A percentile compares a stretch with the other conserved stretches of the same genome.
Evolutionary conservation across 192 early-diverging fungal genomes (phyloP).

Genomic region (Oehlia diaphana): DNA sequence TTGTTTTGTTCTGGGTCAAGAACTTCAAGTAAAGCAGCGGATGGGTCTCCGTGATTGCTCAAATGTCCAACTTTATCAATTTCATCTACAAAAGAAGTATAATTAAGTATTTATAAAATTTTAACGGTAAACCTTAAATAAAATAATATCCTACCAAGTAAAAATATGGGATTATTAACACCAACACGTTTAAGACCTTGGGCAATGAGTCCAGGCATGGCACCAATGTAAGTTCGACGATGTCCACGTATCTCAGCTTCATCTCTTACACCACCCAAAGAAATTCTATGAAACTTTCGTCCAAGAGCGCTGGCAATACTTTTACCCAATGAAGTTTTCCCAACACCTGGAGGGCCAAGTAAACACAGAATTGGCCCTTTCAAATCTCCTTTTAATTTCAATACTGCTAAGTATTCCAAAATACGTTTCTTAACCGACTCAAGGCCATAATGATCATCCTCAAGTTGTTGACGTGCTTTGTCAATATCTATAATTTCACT

Average conservation of each 20-base stretch:
- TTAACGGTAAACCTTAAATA: background rate
- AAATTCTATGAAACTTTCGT: constrained; percentile 80
- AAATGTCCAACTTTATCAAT: constrained; percentile 80
- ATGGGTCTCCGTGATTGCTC: constrained; percentile 69
- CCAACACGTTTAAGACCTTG: constrained; percentile 69
- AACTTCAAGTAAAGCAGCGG: constrained; percentile 81
- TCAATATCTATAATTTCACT: constrained; percentile 68
- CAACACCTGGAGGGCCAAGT: constrained; percentile 64
- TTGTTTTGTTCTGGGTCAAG: constrained; percentile 87
- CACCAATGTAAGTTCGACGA: constrained; percentile 84
- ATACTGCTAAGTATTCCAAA: constrained; percentile 80
- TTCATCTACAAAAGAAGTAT: constrained; percentile 53
- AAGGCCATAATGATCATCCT: constrained; percentile 82
- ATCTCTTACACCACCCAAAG: constrained; percentile 81
- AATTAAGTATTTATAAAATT: background rate
- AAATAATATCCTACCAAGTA: constrained; percentile 54
- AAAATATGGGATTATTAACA: constrained; percentile 77
- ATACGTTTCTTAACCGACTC: constrained; percentile 80
- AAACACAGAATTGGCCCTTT: constrained; percentile 79
- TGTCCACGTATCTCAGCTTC: constrained; percentile 90
- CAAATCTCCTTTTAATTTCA: constrained; percentile 71
- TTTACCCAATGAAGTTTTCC: constrained; percentile 83
- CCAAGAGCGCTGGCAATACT: constrained; percentile 76
- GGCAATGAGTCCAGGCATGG: constrained; percentile 78
- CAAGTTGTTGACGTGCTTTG: constrained; percentile 62